These are phyloP conservation scores for Funneliformis caledonium DNA, from an alignment of 371 early-diverging fungal genomes.

Conservation along the genomic window DNA sequence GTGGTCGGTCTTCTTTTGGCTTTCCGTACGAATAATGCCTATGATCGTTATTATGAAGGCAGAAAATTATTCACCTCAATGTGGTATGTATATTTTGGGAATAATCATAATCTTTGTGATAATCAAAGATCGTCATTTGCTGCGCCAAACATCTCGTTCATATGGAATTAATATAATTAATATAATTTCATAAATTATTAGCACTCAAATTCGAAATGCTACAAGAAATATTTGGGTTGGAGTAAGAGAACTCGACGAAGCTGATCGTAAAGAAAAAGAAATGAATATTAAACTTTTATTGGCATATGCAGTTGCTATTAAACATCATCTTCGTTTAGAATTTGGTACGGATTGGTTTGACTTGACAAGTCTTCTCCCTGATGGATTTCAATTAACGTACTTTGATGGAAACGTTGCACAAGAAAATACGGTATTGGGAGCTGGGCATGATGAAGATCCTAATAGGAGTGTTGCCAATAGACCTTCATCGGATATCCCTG, in stretches of 20 bases:
- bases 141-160: slow-evolving; percentile 59
- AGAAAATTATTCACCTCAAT: slow-evolving; percentile 33
- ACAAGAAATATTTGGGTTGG: slow-evolving; percentile 69
- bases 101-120: slow-evolving; percentile 56
- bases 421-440: slow-evolving; percentile 41
- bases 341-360: slow-evolving; percentile 62
- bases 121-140: slow-evolving; percentile 71
- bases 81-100: slow-evolving; percentile 1
- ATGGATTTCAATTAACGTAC: slow-evolving; percentile 37
- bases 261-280: slow-evolving; percentile 65
- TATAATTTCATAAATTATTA: slow-evolving; percentile 50
- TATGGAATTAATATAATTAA: too few relatives aligned
- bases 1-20: slow-evolving; percentile 69
- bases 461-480: not conserved
- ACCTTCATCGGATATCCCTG: not conserved
- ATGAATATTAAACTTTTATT: slow-evolving; percentile 70
- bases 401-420: slow-evolving; percentile 42
- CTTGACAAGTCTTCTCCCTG: slow-evolving; percentile 59
- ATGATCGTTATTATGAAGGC: slow-evolving; percentile 65
- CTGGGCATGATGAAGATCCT: slow-evolving; percentile 35
- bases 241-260: slow-evolving; percentile 51
- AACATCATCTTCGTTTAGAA: slow-evolving; percentile 77
- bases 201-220: slow-evolving; percentile 64
- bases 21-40: slow-evolving; percentile 81
- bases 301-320: slow-evolving; percentile 69